phyloP scores from a whole-genome alignment of 306 rosid species.

The Alnus rubra region DNA sequence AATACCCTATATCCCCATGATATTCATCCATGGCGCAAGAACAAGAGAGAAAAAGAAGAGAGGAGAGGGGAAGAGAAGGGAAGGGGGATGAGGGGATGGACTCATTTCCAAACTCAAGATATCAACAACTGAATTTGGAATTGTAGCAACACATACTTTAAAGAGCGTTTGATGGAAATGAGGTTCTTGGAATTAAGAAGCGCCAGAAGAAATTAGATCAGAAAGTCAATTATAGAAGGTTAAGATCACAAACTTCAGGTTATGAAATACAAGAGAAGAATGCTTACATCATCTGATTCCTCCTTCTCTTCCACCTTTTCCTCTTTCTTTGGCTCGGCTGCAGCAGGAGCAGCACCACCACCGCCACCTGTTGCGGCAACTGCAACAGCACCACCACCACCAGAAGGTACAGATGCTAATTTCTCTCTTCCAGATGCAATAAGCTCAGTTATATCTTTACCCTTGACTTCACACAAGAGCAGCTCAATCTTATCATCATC shows the following conservation, averaged over 20 bases:
- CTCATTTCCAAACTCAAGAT: no score
- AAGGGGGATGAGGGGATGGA: no score
- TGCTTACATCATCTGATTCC: conserved; percentile 17
- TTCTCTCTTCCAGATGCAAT: conserved; percentile 10
- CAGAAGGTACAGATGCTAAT: conserved; percentile 10
- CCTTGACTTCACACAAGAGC: conserved; percentile 5
- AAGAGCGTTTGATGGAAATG: no score
- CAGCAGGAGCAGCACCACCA: conserved; percentile 7
- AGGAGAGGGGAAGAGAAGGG: no score
- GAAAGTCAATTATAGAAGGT: background rate
- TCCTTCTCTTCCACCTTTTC: conserved; percentile 17
- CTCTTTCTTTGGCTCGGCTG: conserved; percentile 10
- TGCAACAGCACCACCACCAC: conserved; percentile 10
- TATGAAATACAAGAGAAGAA: background rate
- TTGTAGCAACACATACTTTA: no score
- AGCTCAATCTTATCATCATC: conserved; percentile 12
- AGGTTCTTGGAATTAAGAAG: background rate
- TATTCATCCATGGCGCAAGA: no score
- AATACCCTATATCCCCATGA: no score
- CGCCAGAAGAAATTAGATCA: no score
- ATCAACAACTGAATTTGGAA: no score
- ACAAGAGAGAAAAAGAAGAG: background rate
- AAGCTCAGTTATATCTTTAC: conserved; percentile 12
- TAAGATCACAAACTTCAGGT: background rate
- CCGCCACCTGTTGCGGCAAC: conserved; percentile 1